phyloP scores from a whole-genome alignment of 768 basidiomycete genomes.

The Tylopilus subfusipes region DNA sequence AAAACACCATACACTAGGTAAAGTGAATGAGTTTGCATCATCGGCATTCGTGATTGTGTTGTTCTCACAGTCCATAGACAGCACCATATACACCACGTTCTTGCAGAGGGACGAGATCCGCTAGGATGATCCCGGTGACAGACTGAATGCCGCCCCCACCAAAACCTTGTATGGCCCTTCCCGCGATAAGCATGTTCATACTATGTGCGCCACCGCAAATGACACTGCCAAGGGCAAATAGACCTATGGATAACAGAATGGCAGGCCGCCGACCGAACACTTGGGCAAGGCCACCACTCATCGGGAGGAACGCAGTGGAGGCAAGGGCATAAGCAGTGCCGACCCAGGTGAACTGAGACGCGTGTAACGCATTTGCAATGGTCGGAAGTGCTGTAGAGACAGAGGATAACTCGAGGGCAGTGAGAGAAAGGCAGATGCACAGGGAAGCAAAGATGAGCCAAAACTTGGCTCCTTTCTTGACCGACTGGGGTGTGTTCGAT shows the following conservation, averaged over 20 bases:
- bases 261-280: slow-evolving; percentile 39
- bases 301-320: slow-evolving; percentile 39
- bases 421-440: slow-evolving; percentile 27
- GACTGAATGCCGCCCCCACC: slow-evolving; percentile 40
- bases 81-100: slow-evolving; percentile 42
- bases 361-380: slow-evolving; percentile 37
- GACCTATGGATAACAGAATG: slow-evolving; percentile 28
- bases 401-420: slow-evolving; percentile 31
- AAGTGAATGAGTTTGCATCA: not conserved
- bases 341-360: slow-evolving; percentile 43
- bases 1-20: slow-evolving; percentile 33
- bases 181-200: slow-evolving; percentile 43
- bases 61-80: slow-evolving; percentile 34
- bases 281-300: slow-evolving; percentile 38
- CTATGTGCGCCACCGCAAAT: slow-evolving; percentile 40
- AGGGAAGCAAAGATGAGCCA: slow-evolving; percentile 32
- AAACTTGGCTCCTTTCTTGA: slow-evolving; percentile 16
- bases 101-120: slow-evolving; percentile 44
- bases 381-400: slow-evolving; percentile 43
- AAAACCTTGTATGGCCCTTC: slow-evolving; percentile 39
- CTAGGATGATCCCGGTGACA: slow-evolving; percentile 39
- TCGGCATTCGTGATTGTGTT: not conserved
- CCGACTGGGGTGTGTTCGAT: not conserved
- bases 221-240: slow-evolving; percentile 43
- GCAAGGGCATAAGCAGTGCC: slow-evolving; percentile 41